Base-by-base conservation (phyloP, 2,329 filamentous ascomycete species). In the Fusarium gaditjirri region DNA sequence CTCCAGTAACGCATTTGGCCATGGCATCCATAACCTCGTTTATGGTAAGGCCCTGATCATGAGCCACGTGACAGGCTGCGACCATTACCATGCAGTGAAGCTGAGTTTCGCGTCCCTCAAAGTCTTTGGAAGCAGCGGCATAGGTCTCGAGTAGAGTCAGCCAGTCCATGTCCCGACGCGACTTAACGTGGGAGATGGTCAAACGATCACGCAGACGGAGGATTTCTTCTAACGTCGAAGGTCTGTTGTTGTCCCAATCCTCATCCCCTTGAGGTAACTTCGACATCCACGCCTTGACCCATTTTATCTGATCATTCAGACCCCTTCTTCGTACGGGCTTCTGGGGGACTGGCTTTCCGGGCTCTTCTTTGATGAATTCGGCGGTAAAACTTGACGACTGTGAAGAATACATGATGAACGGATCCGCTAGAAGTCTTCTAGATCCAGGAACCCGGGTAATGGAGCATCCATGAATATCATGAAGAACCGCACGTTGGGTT, bases 21-120 rank as follows among this genome's bases (percentile, higher is more conserved):
- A 76, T 76, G 25, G 71, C 68, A 27, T 64, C 57, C 27, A 75
- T 71, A 54, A 75, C 72, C 23, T 67, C 63, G 25, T 75, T 71
- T 41, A 68, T 72, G 19, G 68, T 56, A 29, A 75, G 54, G 12
- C 74, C 74, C 49, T 76, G 68, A 27, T 55, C 72, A 42, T 75
- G 71, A 19, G 74, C 74, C 49, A 76, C 74, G 35, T 76, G 74
- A 60, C 74, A 76, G 23, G 66, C 57, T 17, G 74, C 74, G 21
- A 76, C 74, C 74, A 76, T 76, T 49, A 76, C 68, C 74, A 76
- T 76, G 43, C 69, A 75, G 46, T 76, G 74, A 54, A 75, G 75
- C 21, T 76, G 74, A 33, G 71, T 67, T 50, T 76, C 74, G 39
- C 70, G 59, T 49, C 74, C 74, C 33, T 75, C 74, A 47, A 76